phyloP scores from a whole-genome alignment of 352 stramenopile genomes.

The Phytophthora syringae region DNA sequence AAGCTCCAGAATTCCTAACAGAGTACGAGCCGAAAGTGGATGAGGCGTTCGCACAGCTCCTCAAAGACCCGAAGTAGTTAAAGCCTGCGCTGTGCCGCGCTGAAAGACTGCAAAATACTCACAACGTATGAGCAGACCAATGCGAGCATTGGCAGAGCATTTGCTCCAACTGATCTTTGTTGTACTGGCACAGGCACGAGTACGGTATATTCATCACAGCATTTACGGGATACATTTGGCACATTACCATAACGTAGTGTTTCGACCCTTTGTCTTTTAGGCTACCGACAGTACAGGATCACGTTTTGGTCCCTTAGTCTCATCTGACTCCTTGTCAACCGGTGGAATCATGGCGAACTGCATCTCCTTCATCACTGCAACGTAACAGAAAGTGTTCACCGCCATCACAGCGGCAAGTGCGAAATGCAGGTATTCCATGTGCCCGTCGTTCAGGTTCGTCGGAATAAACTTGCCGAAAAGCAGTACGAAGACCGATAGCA shows the following conservation, averaged over 20 bases:
- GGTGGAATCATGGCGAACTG: slow-evolving; percentile 34
- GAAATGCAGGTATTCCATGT: slow-evolving; percentile 61
- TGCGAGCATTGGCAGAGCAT: too few species aligned
- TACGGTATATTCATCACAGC: too few species aligned
- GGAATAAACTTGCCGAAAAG: slow-evolving; percentile 30
- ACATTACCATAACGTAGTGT: too few species aligned
- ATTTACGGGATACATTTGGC: too few species aligned
- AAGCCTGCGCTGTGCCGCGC: too few species aligned
- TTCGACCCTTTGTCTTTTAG: too few species aligned
- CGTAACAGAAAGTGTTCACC: slow-evolving; percentile 44
- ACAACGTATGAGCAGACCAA: too few species aligned
- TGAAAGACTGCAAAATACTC: too few species aligned
- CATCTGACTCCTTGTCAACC: slow-evolving; percentile 8
- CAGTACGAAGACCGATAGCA: slow-evolving; percentile 26
- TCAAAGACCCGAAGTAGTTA: slow-evolving; percentile 21
- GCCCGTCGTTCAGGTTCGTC: slow-evolving; percentile 57
- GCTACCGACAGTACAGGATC: slow-evolving; percentile 4
- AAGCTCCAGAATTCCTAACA: slow-evolving; percentile 20
- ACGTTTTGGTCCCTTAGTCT: slow-evolving; percentile 14
- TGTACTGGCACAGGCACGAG: too few species aligned
- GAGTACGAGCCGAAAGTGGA: slow-evolving; percentile 31
- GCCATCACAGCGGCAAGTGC: slow-evolving; percentile 36
- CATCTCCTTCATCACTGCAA: slow-evolving; percentile 52
- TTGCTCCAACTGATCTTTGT: too few species aligned
- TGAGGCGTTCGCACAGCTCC: slow-evolving; percentile 19